Evolutionary conservation across 257 asterid species (phyloP).

Genomic region (Salvia hispanica): DNA sequence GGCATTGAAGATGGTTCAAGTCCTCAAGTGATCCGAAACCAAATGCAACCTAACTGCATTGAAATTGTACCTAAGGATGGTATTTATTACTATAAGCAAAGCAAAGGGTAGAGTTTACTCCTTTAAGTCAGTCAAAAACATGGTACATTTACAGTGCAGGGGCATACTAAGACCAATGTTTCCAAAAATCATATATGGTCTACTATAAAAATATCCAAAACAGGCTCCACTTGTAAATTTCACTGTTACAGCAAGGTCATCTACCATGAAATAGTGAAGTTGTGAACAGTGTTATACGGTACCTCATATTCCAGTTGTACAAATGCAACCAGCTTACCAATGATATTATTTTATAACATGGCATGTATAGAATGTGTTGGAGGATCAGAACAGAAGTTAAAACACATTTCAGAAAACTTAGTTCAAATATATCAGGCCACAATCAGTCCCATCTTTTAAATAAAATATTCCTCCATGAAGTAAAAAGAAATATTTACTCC

Average conservation of each 20-base stretch:
- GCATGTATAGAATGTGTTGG: neutral
- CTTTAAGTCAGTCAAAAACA: neutral
- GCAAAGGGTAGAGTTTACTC: neutral
- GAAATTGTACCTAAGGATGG: neutral
- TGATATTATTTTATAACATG: neutral
- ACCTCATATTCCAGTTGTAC: neutral
- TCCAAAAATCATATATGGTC: neutral
- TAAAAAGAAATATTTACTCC: neutral
- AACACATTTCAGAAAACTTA: neutral
- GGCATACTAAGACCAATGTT: neutral
- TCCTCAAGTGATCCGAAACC: no score
- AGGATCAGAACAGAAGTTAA: neutral
- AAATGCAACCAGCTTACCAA: neutral
- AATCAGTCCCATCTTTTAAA: neutral
- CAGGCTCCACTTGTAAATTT: no score
- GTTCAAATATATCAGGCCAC: neutral
- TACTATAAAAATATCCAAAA: neutral
- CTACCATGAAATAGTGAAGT: no score
- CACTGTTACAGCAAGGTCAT: neutral
- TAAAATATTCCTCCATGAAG: neutral
- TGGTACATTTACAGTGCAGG: neutral
- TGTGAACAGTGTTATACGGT: neutral
- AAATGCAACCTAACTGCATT: conserved; percentile 12
- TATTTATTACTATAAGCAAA: neutral
- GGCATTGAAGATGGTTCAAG: no score